phyloP scores from a whole-genome alignment of 768 basidiomycete genomes.

The Boletus insuetus region DNA sequence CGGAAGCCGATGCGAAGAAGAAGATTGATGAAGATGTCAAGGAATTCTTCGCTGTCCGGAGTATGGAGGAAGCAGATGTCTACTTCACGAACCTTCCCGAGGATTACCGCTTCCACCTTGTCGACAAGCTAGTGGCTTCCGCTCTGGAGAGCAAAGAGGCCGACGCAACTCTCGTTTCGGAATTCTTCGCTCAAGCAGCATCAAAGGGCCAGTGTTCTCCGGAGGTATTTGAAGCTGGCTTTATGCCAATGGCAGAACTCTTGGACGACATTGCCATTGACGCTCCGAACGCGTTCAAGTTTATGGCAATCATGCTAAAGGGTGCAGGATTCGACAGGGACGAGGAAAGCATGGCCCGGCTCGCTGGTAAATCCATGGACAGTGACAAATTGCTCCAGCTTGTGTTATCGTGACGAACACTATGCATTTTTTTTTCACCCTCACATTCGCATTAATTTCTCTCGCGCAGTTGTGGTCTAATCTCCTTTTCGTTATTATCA shows the following conservation, averaged over 20 bases:
- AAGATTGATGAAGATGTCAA: conserved; percentile 81
- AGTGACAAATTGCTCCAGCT: conserved; percentile 58
- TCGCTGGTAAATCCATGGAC: conserved; percentile 62
- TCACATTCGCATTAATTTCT: conserved; percentile 13
- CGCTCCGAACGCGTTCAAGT: conserved; percentile 79
- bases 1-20: conserved; percentile 63
- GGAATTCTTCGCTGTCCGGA: conserved; percentile 85
- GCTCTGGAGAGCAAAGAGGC: conserved; percentile 82
- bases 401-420: conserved; percentile 40
- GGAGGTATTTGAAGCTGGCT: conserved; percentile 71
- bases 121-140: conserved; percentile 69
- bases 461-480: conserved; percentile 11
- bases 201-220: conserved; percentile 58
- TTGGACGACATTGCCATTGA: conserved; percentile 91
- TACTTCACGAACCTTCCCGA: conserved; percentile 78
- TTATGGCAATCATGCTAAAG: conserved; percentile 73
- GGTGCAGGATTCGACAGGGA: conserved; percentile 59
- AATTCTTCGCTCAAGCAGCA: conserved; percentile 64
- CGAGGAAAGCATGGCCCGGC: conserved; percentile 51
- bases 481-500: conserved; percentile 2
- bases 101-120: conserved; percentile 59
- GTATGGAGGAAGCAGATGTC: conserved; percentile 81
- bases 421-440: conserved; percentile 13
- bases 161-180: conserved; percentile 74
- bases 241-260: conserved; percentile 64